Base-by-base conservation (phyloP, 1,284 basidiomycete species). In the Cystobasidium slooffiae region DNA sequence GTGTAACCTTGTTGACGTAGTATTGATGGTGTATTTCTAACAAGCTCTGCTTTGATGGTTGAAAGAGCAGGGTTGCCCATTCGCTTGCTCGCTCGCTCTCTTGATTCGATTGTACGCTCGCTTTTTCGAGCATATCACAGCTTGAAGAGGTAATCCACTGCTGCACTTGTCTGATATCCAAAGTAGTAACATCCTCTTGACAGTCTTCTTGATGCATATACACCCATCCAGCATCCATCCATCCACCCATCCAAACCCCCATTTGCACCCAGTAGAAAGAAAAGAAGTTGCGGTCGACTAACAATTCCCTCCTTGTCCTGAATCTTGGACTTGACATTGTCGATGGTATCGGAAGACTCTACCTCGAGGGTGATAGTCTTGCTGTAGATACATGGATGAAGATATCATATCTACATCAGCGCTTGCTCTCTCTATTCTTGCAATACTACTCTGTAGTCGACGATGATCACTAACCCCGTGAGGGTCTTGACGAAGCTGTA, bases 271-370 rank as follows among this genome's bases (percentile, higher is more conserved):
- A 51, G 14, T 14, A 51, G 47, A 51, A 51, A 16, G 6, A 6
- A 51, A 51, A 6, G 16, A 20, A 63, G 24, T 24, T 8, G 22
- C 16, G 8, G 10, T 53, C 10, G 24, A 65, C 66, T 63, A 9
- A 72, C 75, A 53, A 68, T 75, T 68, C 78, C 85, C 82, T 86
- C 85, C 84, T 86, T 86, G 83, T 86, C 85, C 82, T 86, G 86
- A 82, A 87, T 87, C 85, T 84, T 82, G 69, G 77, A 75, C 76
- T 78, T 76, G 22, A 87, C 87, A 79, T 86, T 86, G 84, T 88
- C 87, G 83, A 88, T 88, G 75, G 86, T 87, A 84, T 88, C 86
- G 77, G 84, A 85, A 75, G 85, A 85, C 83, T 86, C 85, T 76
- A 86, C 85, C 84, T 86, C 86, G 79, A 86, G 84, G 81, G 85